phyloP scores from a whole-genome alignment of 495 filamentous ascomycete species.

The Penicillium argentinense region DNA sequence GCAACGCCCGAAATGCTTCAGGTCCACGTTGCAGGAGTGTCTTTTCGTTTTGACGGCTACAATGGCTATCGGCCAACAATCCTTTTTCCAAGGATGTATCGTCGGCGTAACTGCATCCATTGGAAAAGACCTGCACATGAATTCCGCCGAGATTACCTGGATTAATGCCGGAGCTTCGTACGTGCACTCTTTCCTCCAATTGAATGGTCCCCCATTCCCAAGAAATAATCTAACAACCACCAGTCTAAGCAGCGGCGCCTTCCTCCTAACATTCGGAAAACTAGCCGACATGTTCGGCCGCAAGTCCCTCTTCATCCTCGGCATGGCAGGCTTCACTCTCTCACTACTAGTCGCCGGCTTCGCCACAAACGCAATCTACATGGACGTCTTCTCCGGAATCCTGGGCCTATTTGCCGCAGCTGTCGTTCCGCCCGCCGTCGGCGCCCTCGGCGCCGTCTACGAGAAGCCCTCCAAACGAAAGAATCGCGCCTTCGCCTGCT shows the following conservation, averaged over 20 bases:
- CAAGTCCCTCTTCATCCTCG: conserved; percentile 63
- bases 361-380: conserved; percentile 58
- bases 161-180: conserved; percentile 63
- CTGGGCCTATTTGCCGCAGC: conserved; percentile 63
- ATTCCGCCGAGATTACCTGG: conserved; percentile 69
- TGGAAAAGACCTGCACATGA: conserved; percentile 62
- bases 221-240: conserved; percentile 9
- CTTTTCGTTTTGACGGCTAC: conserved; percentile 68
- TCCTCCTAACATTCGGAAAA: conserved; percentile 72
- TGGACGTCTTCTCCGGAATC: conserved; percentile 64
- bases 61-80: conserved; percentile 64
- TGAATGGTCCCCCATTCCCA: background rate
- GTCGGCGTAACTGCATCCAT: conserved; percentile 65
- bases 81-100: conserved; percentile 58
- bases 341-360: conserved; percentile 60
- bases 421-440: conserved; percentile 66
- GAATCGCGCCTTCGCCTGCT: conserved; percentile 69
- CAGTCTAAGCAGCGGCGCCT: conserved; percentile 67
- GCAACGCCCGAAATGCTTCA: conserved; percentile 59
- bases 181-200: conserved; percentile 18
- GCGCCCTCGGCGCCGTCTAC: conserved; percentile 66
- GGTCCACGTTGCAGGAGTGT: conserved; percentile 60
- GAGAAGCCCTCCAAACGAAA: conserved; percentile 57
- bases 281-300: conserved; percentile 75
- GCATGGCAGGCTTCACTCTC: conserved; percentile 62